A percentile compares a stretch with the other conserved stretches of the same genome.
phyloP scores from a whole-genome alignment of 2,329 filamentous ascomycete species.

The Fusarium begoniae region DNA sequence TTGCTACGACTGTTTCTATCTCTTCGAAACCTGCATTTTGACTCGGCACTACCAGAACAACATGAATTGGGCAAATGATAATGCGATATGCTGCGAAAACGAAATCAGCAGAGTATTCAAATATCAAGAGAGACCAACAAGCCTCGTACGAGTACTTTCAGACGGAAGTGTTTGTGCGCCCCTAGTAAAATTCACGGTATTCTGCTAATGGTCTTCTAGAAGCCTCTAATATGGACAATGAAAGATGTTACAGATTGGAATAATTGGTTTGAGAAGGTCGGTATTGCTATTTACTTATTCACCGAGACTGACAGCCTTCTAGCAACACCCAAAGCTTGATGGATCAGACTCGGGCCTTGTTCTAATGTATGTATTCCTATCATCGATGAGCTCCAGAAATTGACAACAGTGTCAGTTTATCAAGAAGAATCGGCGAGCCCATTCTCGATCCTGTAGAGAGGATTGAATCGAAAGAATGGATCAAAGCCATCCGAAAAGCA shows the following conservation, averaged over 20 bases:
- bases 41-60: not conserved
- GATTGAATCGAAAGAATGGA: too few species aligned
- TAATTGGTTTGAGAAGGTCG: not conserved
- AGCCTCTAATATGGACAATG: not conserved
- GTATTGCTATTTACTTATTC: not conserved
- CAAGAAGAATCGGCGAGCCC: too few species aligned
- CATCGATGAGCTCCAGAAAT: too few species aligned
- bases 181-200: not conserved
- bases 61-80: not conserved
- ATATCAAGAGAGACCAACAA: not conserved
- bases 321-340: not conserved
- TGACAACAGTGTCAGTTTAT: too few species aligned
- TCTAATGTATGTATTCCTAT: not conserved
- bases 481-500: too few species aligned
- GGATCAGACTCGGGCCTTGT: not conserved
- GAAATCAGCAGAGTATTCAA: not conserved
- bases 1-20: too few species aligned
- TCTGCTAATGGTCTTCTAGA: not conserved
- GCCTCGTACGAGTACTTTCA: not conserved
- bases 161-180: not conserved
- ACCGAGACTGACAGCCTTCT: not conserved
- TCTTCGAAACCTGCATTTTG: not conserved
- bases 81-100: not conserved
- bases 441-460: too few species aligned
- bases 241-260: not conserved